These are phyloP conservation scores for Penicillium decumbens DNA, from an alignment of 2,329 filamentous ascomycete species.

Conservation along the genomic window DNA sequence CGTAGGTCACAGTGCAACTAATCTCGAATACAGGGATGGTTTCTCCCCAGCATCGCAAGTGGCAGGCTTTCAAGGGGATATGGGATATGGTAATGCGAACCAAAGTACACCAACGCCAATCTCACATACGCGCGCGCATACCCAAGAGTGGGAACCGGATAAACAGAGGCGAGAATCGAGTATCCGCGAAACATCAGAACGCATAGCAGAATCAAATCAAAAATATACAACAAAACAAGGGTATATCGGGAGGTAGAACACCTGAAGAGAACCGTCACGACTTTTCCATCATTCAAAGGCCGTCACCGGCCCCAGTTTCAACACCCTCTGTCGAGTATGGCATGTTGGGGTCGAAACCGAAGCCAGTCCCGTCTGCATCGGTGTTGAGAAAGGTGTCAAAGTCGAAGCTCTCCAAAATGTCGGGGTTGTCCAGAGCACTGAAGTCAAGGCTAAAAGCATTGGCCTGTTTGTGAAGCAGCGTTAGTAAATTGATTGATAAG, in stretches of 20 bases:
- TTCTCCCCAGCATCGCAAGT: slow-evolving; percentile 11
- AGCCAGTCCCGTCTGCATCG: slow-evolving; percentile 42
- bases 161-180: slow-evolving; percentile 9
- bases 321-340: slow-evolving; percentile 40
- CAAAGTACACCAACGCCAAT: slow-evolving; percentile 37
- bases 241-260: slow-evolving; percentile 36
- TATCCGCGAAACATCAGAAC: slow-evolving; percentile 21
- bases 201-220: slow-evolving; percentile 26
- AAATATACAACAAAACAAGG: slow-evolving; percentile 37
- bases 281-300: slow-evolving; percentile 35
- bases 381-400: slow-evolving; percentile 64
- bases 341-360: slow-evolving; percentile 42
- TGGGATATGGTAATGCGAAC: slow-evolving; percentile 21
- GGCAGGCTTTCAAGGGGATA: slow-evolving; percentile 11
- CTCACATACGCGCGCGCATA: slow-evolving; percentile 25
- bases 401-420: slow-evolving; percentile 55
- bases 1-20: slow-evolving; percentile 29
- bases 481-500: slow-evolving; percentile 14
- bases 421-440: slow-evolving; percentile 43
- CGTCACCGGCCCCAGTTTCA: slow-evolving; percentile 40
- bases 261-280: slow-evolving; percentile 32
- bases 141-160: slow-evolving; percentile 26
- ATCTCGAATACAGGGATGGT: slow-evolving; percentile 23
- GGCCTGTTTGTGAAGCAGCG: slow-evolving; percentile 18
- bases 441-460: slow-evolving; percentile 42